Conservation (phyloP, 2,329 filamentous ascomycete species). For the Aspergillus floridensis region DNA sequence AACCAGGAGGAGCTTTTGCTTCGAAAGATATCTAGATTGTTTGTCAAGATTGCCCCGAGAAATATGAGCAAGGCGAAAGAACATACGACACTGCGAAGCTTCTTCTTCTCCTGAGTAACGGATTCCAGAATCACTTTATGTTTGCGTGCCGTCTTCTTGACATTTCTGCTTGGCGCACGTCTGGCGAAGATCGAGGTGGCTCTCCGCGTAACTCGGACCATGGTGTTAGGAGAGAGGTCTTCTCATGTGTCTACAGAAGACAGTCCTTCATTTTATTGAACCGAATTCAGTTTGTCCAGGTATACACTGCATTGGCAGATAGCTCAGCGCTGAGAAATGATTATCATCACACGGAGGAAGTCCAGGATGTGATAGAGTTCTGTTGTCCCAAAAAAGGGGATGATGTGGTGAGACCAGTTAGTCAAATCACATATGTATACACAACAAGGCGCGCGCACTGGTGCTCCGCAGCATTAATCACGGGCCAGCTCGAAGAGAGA, state of each 20-base stretch:
- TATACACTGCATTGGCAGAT: conserved; percentile 5
- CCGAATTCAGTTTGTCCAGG: conserved; percentile 17
- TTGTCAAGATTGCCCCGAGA: conserved; percentile 32
- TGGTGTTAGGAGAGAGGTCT: conserved; percentile 24
- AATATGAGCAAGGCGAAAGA: conserved; percentile 7
- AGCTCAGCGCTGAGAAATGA: conserved; percentile 1
- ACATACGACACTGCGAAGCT: conserved; percentile 53
- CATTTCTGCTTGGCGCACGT: conserved; percentile 33
- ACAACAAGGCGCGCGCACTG: background rate
- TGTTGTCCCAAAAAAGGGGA: background rate
- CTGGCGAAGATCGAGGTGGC: conserved; percentile 33
- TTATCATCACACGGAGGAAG: background rate
- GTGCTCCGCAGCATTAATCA: background rate
- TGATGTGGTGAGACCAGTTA: background rate
- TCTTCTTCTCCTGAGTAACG: conserved; percentile 60
- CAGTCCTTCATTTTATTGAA: conserved; percentile 20
- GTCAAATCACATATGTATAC: background rate
- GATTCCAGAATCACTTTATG: conserved; percentile 60
- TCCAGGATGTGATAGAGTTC: conserved; percentile 1
- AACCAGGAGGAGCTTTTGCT: conserved; percentile 56
- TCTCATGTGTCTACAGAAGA: conserved; percentile 19
- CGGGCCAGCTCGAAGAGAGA: background rate
- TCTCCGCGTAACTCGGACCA: conserved; percentile 39
- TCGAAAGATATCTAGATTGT: conserved; percentile 53
- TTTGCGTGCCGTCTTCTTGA: conserved; percentile 38